Base-by-base conservation (phyloP, 495 filamentous ascomycete species). In the Penicillium subrubescens region DNA sequence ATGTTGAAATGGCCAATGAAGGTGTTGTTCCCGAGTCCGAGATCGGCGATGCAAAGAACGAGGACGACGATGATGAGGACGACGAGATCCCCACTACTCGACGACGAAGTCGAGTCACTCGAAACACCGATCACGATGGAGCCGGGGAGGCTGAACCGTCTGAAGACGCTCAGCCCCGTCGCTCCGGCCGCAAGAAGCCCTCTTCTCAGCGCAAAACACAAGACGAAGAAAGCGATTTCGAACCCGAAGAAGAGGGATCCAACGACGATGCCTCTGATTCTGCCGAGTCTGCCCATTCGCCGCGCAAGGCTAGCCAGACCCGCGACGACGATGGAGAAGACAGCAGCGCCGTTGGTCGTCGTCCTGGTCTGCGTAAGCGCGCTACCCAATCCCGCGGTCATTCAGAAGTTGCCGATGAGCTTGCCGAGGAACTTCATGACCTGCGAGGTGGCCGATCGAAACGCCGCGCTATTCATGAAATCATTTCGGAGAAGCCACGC, bases 221-320 rank as follows among this genome's bases (percentile, higher is more conserved):
- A 44, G 88, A 93, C 62, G 90, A 90, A 17, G 92, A 89, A 67
- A 95, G 92, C 72, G 93, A 97, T 66, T 97, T 96, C 69, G 92
- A 97, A 68, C 92, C 92, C 8, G 84, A 84, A 55, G 89, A 88
- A 35, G 79, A 79, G 27, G 78, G 76, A 1, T 80, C 86, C 59
- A 86, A 89, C 57, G 93, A 89, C 51, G 89, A 89, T 53, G 82
- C 81, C 54, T 86, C 84, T 2, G 82, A 81, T 25, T 83, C 83
- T 14, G 85, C 78, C 34, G 77, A 78, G 35, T 75, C 78, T 2
- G 72, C 78, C 23, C 73, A 59, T 31, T 79, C 81, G n/a, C 78
- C 81, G 12, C 79, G 71, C 34, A 82, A 85, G 65, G 65, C 60
- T 44, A 81, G 73, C 31, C 77, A 75, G 55, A 50, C 64, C 34